Base-by-base conservation (phyloP, 169 alveolate genomes). In the Cystoisospora suis region DNA sequence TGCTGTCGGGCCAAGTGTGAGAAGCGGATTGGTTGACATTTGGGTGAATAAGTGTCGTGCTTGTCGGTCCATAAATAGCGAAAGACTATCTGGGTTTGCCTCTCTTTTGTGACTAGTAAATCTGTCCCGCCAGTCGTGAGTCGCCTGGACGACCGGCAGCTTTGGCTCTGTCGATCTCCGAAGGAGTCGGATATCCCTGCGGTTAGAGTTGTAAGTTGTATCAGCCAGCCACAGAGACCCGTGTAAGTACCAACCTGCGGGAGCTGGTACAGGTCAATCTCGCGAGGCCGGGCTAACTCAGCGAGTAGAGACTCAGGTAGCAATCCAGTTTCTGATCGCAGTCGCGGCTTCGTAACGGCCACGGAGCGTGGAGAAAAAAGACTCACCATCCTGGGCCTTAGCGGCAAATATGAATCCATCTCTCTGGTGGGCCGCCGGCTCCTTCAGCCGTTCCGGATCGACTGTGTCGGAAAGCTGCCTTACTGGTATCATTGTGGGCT, bases 401-500 rank as follows among this genome's bases (percentile, higher is more conserved):
- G 56, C 83, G 20, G 83, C 83, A 38, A 72, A 72, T 38, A 72
- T 38, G 56, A 72, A 72, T 9, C 83, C 83, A 38, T 72, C 83
- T 40, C 53, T 72, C 83, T 72, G 83, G 58, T n/a, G 42, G 5
- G 53, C 15, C 53, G 7, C 27, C 27, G 6, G 47, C 32, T 1
- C 36, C 15, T 2, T 29, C 32, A 27, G 83, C 49, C 34, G 38
- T 36, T 38, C 23, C 4, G 47, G 49, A 38, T 9, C n/a, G 83
- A 15, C 4, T 5, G 32, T 12, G 0, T 45, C 65, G 38, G n/a
- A 15, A 2, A 44, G 20, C 20, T 1, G 42, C 42, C 77, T 81
- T 7, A 81, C 88, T 17, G 88, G 88, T 1, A 81, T 47, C 88
- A 81, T 81, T 7, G 88, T 49, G 47, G 88, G 88, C 32, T 34